Conservation (phyloP, 805 yeast species). For the Naumovozyma dairenensis region DNA sequence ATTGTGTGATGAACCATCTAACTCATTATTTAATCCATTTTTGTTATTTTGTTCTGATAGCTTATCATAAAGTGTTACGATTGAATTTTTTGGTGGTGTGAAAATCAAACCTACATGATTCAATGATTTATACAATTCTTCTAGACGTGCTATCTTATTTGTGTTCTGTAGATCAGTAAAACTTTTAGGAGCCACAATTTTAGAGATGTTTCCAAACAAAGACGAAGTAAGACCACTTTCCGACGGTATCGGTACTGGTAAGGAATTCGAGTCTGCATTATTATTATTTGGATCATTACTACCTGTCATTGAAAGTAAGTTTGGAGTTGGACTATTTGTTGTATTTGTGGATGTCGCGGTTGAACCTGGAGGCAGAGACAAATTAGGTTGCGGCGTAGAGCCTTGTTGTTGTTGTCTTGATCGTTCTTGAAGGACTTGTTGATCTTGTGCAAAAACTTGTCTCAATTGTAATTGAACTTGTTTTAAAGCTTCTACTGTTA, state of each 20-base stretch:
- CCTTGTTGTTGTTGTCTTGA: constrained; percentile 21
- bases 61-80: constrained; percentile 20
- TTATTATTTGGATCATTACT: background rate
- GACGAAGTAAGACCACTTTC: constrained; percentile 8
- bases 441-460: constrained; percentile 32
- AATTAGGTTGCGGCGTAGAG: constrained; percentile 18
- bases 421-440: constrained; percentile 22
- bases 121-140: constrained; percentile 15
- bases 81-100: constrained; percentile 22
- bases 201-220: constrained; percentile 14
- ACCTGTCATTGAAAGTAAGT: constrained; percentile 2
- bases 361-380: constrained; percentile 15
- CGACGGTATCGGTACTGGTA: background rate
- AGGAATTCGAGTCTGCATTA: constrained; percentile 3
- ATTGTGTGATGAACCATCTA: too few species aligned
- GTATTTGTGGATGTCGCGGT: constrained; percentile 11
- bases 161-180: constrained; percentile 13
- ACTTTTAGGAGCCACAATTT: constrained; percentile 8
- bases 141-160: constrained; percentile 12
- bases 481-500: constrained; percentile 25
- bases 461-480: constrained; percentile 33
- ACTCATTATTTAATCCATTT: background rate
- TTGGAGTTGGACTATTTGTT: constrained; percentile 7
- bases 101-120: constrained; percentile 17
- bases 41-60: constrained; percentile 7